Base-by-base conservation (phyloP, 768 basidiomycete genomes). In the Candolleomyces aberdarensis region DNA sequence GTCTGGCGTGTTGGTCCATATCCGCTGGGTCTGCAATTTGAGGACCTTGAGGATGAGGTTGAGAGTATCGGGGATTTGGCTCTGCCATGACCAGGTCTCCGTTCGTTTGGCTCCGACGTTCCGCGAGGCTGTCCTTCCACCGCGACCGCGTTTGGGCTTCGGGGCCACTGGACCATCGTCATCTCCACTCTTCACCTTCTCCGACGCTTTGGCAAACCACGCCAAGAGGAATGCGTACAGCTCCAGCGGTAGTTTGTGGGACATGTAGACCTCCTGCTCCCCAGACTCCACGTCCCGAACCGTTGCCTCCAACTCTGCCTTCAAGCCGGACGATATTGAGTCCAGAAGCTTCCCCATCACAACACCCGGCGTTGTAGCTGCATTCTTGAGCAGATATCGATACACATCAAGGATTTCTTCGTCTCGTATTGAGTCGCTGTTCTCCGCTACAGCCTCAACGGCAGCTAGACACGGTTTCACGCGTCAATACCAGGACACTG, bases 1-100 rank as follows among this genome's bases (percentile, higher is more conserved):
- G 71, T 98, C 96, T 0, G 86, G 86, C 5, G 87, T 89, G 7
- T 91, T 92, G 53, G 88, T 86, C 96, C 96, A 98, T 64, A 99
- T 87, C 47, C 95, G 80, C 68, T 92, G 86, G 0, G 89, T 81
- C 68, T 77, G 76, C 13, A 87, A 72, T 47, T 73, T 74, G 60
- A 98, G 80, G 7, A 91, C 85, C 64, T 87, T 91, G 70, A 83
- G 78, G 66, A 97, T 87, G 32, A 93, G 71, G 0, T 75, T 76
- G 14, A 99, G 83, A 6, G 85, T 86, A 3, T 75, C 73, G 0
- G 89, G 85, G 47, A 97, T 86, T 61, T 94, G 89, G 59, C 85
- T 85, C 22, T 78, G 74, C 95, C 95, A 97, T 3, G 84, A 79
- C 87, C 92, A 95, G 26, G 75, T 75, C 31, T 82, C 79, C 3